Evolutionary conservation across 495 filamentous ascomycete genomes (phyloP).

Genomic region (Xylaria curta): DNA sequence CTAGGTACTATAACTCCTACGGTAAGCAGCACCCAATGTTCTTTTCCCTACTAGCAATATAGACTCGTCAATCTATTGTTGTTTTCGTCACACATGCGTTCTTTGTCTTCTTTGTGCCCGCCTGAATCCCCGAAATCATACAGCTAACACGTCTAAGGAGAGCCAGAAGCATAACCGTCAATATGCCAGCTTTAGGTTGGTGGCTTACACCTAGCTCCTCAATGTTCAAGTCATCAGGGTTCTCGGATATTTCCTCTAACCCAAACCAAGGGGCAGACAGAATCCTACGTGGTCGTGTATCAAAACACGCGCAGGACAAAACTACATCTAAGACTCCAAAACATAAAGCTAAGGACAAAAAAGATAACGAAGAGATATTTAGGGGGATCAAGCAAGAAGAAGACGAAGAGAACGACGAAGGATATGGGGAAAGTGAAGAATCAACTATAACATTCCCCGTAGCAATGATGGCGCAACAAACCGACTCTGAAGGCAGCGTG

Average conservation of each 20-base stretch:
- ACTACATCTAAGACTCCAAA: not conserved
- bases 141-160: not conserved
- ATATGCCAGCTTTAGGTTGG: not conserved
- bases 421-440: not conserved
- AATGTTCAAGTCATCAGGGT: not conserved
- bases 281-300: slow-evolving; percentile 20
- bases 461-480: slow-evolving; percentile 9
- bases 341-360: not conserved
- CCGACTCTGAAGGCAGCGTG: not conserved
- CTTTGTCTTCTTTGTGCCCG: not conserved
- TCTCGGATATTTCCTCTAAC: not conserved
- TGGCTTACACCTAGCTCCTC: not conserved
- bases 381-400: not conserved
- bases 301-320: slow-evolving; percentile 12
- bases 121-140: not conserved
- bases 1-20: not conserved
- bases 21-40: not conserved
- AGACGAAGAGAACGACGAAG: not conserved
- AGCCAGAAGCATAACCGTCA: not conserved
- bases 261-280: not conserved
- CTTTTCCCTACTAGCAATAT: not conserved
- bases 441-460: not conserved
- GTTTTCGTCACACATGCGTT: not conserved
- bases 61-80: not conserved
- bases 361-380: not conserved